These are phyloP conservation scores for Jaltomata sinuosa DNA, from an alignment of 257 asterid genomes.

Conservation along the genomic window DNA sequence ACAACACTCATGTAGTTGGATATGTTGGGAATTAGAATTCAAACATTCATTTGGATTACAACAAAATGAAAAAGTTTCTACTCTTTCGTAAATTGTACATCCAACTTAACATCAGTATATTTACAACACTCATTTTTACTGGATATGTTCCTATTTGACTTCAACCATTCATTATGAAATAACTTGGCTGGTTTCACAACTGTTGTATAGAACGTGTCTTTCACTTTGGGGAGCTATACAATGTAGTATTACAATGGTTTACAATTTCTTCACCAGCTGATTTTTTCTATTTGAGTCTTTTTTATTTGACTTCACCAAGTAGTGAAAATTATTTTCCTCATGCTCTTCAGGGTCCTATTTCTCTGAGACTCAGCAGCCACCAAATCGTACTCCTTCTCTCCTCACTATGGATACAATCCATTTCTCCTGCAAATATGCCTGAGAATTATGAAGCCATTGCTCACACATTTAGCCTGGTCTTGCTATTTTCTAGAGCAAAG, in stretches of 20 bases:
- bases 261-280: not conserved
- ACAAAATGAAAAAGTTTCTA: not conserved
- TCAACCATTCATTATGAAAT: not conserved
- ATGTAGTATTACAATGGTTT: not conserved
- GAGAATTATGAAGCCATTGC: conserved; percentile 95
- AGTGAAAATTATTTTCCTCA: not conserved
- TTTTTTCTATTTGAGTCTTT: not conserved
- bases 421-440: conserved; percentile 75
- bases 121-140: not conserved
- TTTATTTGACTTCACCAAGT: not conserved
- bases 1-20: not conserved
- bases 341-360: conserved; percentile 49
- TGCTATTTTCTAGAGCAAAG: conserved; percentile 87
- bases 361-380: conserved; percentile 89
- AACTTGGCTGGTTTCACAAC: not conserved
- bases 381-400: conserved; percentile 76
- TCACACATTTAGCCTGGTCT: conserved; percentile 79
- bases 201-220: not conserved
- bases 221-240: not conserved
- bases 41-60: not conserved
- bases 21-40: not conserved
- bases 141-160: not conserved
- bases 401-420: conserved; percentile 78
- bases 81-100: not conserved
- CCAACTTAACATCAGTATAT: not conserved